phyloP scores from a whole-genome alignment of 2,329 filamentous ascomycete genomes.

The Drechslera avenae region DNA sequence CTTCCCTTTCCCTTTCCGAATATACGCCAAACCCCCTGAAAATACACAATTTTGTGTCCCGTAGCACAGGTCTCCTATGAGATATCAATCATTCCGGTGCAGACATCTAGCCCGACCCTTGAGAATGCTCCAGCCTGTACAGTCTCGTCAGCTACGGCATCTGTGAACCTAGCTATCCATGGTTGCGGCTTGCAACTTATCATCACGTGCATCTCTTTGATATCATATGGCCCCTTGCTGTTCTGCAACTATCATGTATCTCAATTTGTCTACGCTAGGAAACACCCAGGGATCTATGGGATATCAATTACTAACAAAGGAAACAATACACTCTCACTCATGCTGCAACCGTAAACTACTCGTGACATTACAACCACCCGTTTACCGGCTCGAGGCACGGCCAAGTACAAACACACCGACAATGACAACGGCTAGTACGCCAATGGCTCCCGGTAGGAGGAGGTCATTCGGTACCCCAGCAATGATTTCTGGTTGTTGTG shows the following conservation, averaged over 20 bases:
- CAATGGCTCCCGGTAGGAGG: slow-evolving; percentile 89
- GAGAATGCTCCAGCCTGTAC: too few species aligned
- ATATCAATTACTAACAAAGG: slow-evolving; percentile 18
- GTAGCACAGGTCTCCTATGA: too few species aligned
- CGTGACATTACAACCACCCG: not conserved
- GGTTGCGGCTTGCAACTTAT: not conserved
- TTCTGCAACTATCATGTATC: slow-evolving; percentile 1
- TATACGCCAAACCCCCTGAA: too few species aligned
- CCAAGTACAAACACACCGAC: slow-evolving; percentile 89
- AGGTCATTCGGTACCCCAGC: slow-evolving; percentile 92
- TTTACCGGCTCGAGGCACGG: slow-evolving; percentile 59
- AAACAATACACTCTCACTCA: slow-evolving; percentile 9
- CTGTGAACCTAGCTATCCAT: too few species aligned
- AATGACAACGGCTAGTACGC: slow-evolving; percentile 93
- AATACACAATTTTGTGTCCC: too few species aligned
- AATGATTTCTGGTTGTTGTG: slow-evolving; percentile 77
- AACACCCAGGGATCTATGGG: slow-evolving; percentile 17
- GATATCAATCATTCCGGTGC: too few species aligned
- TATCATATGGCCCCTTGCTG: too few species aligned
- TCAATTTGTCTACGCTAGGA: slow-evolving; percentile 15
- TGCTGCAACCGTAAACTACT: slow-evolving; percentile 1
- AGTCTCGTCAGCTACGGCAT: too few species aligned
- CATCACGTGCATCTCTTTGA: not conserved
- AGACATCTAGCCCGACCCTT: too few species aligned
- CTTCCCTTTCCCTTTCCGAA: too few species aligned